Percentiles rank a stretch among this genome's conserved stretches.
Conservation (phyloP, 805 yeast genomes). For the Starmerella scarabaei region DNA sequence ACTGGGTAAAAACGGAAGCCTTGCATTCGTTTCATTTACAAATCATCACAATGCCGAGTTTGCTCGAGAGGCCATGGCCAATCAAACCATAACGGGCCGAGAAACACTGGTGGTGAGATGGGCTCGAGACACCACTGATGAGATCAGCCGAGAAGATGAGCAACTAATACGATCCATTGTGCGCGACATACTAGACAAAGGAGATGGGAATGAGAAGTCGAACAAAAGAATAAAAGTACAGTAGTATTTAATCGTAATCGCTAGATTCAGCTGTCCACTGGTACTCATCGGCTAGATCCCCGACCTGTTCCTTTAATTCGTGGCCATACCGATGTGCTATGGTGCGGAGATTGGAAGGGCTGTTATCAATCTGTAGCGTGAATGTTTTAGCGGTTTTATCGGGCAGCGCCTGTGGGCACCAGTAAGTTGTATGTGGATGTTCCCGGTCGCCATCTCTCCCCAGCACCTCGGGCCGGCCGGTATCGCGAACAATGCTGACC, state of each 20-base stretch:
- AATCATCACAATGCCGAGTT: constrained; percentile 73
- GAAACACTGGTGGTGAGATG: constrained; percentile 65
- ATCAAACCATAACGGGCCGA: constrained; percentile 55
- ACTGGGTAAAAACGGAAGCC: constrained; percentile 45
- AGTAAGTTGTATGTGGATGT: constrained; percentile 1
- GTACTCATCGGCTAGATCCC: constrained; percentile 20
- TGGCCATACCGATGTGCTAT: constrained; percentile 13
- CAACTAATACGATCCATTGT: constrained; percentile 6
- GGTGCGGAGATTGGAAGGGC: constrained; percentile 16
- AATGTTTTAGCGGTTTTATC: not conserved
- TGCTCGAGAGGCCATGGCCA: constrained; percentile 89
- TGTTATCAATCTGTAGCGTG: constrained; percentile 9
- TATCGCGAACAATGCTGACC: not conserved
- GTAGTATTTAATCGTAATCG: constrained; percentile 1
- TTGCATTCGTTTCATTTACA: constrained; percentile 67
- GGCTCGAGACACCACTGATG: constrained; percentile 38
- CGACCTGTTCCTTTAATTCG: constrained; percentile 16
- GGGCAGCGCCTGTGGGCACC: constrained; percentile 7
- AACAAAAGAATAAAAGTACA: not conserved
- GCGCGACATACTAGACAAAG: not conserved
- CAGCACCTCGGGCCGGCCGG: not conserved
- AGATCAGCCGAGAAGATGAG: not conserved
- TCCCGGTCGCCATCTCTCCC: not conserved
- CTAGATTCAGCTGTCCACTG: constrained; percentile 16
- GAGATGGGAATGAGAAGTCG: not conserved